phyloP scores from a whole-genome alignment of 2,329 filamentous ascomycete genomes.

The Corinectria fuckeliana region DNA sequence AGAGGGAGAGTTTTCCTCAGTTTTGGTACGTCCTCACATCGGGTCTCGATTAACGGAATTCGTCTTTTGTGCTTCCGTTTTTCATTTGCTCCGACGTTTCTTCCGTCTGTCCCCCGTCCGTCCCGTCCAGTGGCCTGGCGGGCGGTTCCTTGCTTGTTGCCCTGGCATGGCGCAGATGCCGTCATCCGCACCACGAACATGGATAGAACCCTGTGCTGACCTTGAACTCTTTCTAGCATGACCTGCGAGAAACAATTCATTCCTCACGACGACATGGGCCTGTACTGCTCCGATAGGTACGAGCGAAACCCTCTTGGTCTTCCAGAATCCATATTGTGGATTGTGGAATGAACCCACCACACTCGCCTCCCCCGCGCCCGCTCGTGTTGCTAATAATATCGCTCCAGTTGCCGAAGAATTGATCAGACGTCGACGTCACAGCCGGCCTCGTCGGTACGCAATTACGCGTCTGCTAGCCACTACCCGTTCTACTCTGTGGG shows the following conservation, averaged over 20 bases:
- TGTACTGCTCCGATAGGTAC: constrained; percentile 70
- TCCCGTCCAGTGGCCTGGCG: neutral
- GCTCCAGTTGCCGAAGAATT: constrained; percentile 58
- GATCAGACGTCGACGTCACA: constrained; percentile 53
- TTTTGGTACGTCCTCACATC: constrained; percentile 62
- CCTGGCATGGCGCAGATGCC: constrained; percentile 22
- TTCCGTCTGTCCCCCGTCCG: neutral
- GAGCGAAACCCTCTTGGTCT: constrained; percentile 42
- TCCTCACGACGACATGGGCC: constrained; percentile 60
- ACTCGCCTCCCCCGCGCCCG: constrained; percentile 11
- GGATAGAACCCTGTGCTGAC: constrained; percentile 30
- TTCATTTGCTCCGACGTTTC: neutral
- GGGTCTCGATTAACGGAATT: constrained; percentile 8
- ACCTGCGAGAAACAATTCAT: constrained; percentile 72
- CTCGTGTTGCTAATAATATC: constrained; percentile 30
- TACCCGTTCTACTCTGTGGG: constrained; percentile 54
- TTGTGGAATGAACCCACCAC: constrained; percentile 10
- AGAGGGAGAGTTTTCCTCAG: constrained; percentile 69
- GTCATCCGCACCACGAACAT: constrained; percentile 17
- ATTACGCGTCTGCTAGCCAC: constrained; percentile 44
- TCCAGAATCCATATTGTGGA: constrained; percentile 28
- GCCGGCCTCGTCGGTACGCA: constrained; percentile 35
- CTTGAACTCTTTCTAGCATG: constrained; percentile 55
- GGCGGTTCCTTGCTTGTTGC: constrained; percentile 25
- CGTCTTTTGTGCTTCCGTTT: constrained; percentile 18